These are phyloP conservation scores for Sporothrix brasiliensis DNA, from an alignment of 2,329 filamentous ascomycete species.

Conservation along the genomic window DNA sequence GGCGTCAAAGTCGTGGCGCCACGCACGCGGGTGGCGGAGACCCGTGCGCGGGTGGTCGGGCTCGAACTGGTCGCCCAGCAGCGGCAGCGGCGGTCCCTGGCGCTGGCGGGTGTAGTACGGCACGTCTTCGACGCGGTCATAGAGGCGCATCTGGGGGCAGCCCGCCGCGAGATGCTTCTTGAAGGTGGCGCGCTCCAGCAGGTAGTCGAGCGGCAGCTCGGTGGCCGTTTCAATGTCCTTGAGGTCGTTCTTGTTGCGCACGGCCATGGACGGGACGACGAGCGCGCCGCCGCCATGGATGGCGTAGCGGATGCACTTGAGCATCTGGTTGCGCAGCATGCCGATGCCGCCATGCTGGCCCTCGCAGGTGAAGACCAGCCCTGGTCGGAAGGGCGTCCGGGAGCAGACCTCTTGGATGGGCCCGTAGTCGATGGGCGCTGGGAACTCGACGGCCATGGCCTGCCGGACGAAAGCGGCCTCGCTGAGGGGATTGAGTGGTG, in stretches of 20 bases:
- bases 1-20: slow-evolving; percentile 41
- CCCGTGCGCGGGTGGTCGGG: slow-evolving; percentile 40
- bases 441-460: slow-evolving; percentile 44
- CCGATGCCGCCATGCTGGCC: slow-evolving; percentile 47
- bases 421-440: slow-evolving; percentile 42
- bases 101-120: slow-evolving; percentile 37
- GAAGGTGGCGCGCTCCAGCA: slow-evolving; percentile 41
- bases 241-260: slow-evolving; percentile 43
- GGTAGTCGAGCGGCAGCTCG: slow-evolving; percentile 41
- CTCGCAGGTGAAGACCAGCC: slow-evolving; percentile 47
- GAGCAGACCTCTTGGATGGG: slow-evolving; percentile 44
- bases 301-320: slow-evolving; percentile 48
- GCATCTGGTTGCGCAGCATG: slow-evolving; percentile 48
- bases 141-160: slow-evolving; percentile 41
- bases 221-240: slow-evolving; percentile 41
- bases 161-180: slow-evolving; percentile 37
- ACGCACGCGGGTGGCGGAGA: slow-evolving; percentile 37
- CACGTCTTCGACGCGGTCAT: slow-evolving; percentile 40
- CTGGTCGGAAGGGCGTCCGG: slow-evolving; percentile 41
- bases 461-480: slow-evolving; percentile 37
- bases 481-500: neutral
- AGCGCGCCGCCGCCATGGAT: slow-evolving; percentile 45
- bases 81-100: slow-evolving; percentile 33
- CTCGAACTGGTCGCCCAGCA: slow-evolving; percentile 43
- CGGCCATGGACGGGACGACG: slow-evolving; percentile 45